Evolutionary conservation across 257 asterid species (phyloP), one percentile per base, ranked within the genome.

Genomic region (Mentha longifolia): DNA sequence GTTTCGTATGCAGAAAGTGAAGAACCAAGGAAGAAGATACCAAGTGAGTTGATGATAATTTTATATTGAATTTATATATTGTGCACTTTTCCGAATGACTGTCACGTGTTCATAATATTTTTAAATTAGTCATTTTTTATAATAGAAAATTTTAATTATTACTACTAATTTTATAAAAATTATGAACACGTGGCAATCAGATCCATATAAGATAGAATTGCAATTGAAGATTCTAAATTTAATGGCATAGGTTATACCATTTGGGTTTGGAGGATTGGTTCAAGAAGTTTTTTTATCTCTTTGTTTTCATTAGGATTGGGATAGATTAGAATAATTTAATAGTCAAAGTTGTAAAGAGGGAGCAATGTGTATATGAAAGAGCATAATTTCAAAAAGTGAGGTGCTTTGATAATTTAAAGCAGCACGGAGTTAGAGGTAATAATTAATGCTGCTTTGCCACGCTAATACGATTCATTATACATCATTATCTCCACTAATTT

Each of bases 401-500:
- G 60, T 49, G 58, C 61, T 39, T 37, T n/a, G 10, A 13, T 14
- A 15, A 35, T 35, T 47, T 43, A 43, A 43, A 39, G 54, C 22
- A 63, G 67, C 80, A 63, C 61, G 33, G 12, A 52, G 43, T 61
- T 52, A 45, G 76, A 39, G 77, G 56, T 22, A 55, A 71, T 77
- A 65, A 59, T 71, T 65, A 59, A 5, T 49, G 55, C 28, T 65
- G 70, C 55, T 71, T 71, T 39, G 25, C 39, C 77, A 16, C 37
- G 17, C 28, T 61, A 37, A 31, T 58, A 7, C 6, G 30, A 59
- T 11, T 3, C 5, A 16, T 28, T 33, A 30, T 17, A 35, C 39
- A 56, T 46, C 22, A 33, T 33, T 55, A 9, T 43, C 50, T 55
- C 17, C 3, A n/a, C 8, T 35, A 33, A 3, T 41, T 22, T 74